Percentiles rank a stretch among this genome's conserved stretches.
phyloP scores from a whole-genome alignment of 371 early-diverging fungal species.

The Mortierella sp. region DNA sequence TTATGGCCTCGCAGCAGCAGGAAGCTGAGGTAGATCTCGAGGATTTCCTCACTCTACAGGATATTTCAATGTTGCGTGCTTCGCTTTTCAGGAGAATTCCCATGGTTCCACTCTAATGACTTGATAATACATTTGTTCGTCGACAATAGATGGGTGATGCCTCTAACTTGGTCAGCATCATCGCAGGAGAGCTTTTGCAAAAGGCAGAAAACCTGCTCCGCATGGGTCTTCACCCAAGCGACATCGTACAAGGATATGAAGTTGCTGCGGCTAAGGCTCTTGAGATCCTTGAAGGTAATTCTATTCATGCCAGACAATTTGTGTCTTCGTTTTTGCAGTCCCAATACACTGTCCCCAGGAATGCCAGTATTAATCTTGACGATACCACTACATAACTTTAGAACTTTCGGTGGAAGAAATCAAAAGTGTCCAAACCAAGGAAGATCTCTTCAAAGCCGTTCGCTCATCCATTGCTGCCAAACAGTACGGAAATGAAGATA shows the following conservation, averaged over 20 bases:
- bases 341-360: not conserved
- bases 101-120: not conserved
- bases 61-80: not conserved
- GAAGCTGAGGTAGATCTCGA: conserved; percentile 86
- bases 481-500: conserved; percentile 95
- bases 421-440: conserved; percentile 63
- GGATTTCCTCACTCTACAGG: not conserved
- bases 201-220: conserved; percentile 93
- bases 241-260: conserved; percentile 95
- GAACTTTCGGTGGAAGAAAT: conserved; percentile 79
- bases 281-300: conserved; percentile 82
- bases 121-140: not conserved
- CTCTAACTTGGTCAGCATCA: conserved; percentile 95
- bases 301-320: not conserved
- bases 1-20: conserved; percentile 98
- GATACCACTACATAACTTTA: conserved; percentile 38
- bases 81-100: not conserved
- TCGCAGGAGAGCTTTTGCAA: conserved; percentile 94
- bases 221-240: conserved; percentile 95
- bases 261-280: conserved; percentile 88
- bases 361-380: not conserved
- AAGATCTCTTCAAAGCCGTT: conserved; percentile 80
- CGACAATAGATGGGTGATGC: conserved; percentile 86
- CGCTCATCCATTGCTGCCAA: conserved; percentile 88
- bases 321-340: not conserved